Conservation (phyloP, 164 flowering plant species). For the Protea cynaroides region DNA sequence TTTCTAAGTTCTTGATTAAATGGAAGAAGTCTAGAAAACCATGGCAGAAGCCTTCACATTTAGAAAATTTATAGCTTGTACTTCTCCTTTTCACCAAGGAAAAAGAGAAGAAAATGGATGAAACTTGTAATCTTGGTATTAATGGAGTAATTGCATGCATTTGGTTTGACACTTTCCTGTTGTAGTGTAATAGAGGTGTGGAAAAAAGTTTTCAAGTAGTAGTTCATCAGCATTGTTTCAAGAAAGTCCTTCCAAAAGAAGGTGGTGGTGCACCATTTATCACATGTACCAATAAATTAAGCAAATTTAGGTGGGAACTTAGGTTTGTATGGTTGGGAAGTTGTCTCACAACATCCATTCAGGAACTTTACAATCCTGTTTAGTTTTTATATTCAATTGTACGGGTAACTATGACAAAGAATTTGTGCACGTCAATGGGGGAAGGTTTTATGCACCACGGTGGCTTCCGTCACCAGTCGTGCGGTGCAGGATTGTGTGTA, state of each 20-base stretch:
- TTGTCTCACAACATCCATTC: too few relatives aligned
- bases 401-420: too few relatives aligned
- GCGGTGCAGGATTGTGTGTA: too few relatives aligned
- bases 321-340: too few relatives aligned
- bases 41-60: background rate
- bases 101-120: constrained; percentile 8
- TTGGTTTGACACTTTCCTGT: constrained; percentile 39
- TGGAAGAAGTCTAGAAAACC: background rate
- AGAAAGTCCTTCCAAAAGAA: constrained; percentile 6
- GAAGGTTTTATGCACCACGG: too few relatives aligned
- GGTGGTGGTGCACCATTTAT: too few relatives aligned
- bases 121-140: constrained; percentile 23
- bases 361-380: too few relatives aligned
- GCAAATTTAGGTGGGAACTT: too few relatives aligned
- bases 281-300: too few relatives aligned
- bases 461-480: too few relatives aligned
- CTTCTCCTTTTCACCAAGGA: background rate
- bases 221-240: constrained; percentile 31
- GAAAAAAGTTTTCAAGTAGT: constrained; percentile 22
- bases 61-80: constrained; percentile 4
- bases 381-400: too few relatives aligned
- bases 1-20: background rate
- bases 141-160: constrained; percentile 23
- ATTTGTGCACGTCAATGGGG: too few relatives aligned
- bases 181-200: constrained; percentile 3